Percentiles rank a stretch among this genome's conserved stretches.
These are phyloP conservation scores for Mrakia frigida DNA, from an alignment of 768 basidiomycete species.

Conservation along the genomic window DNA sequence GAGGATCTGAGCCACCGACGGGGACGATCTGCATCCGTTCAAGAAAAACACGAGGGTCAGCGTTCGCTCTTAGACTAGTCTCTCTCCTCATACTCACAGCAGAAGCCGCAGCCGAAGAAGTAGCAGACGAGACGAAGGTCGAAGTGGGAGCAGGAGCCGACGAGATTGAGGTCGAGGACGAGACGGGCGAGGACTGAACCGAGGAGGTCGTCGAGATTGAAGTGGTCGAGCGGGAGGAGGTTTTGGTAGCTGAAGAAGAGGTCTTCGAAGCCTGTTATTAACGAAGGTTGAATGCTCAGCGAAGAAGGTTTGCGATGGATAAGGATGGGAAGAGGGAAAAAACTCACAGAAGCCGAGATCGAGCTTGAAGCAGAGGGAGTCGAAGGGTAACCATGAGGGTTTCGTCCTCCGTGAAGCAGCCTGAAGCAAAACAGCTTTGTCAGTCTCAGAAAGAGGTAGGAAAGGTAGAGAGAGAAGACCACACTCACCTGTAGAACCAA, in stretches of 20 bases:
- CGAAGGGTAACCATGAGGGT: conserved; percentile 13
- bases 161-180: neutral
- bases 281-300: neutral
- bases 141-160: neutral
- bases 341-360: neutral
- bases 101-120: conserved; percentile 9
- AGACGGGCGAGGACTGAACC: conserved; percentile 1
- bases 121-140: neutral
- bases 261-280: neutral
- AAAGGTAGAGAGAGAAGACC: neutral
- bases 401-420: conserved; percentile 13
- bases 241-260: neutral
- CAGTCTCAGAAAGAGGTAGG: neutral
- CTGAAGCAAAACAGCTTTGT: neutral
- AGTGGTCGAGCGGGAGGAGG: neutral
- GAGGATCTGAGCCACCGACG: neutral
- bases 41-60: neutral
- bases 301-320: neutral
- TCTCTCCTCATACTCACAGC: neutral
- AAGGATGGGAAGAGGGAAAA: neutral
- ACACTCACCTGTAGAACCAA: conserved; percentile 4
- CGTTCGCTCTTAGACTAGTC: no score
- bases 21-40: no score
- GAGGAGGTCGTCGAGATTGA: neutral
- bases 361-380: conserved; percentile 1